A percentile compares a stretch with the other conserved stretches of the same genome.
These are phyloP conservation scores for Suillus weaverae DNA, from an alignment of 768 basidiomycete genomes.

Conservation along the genomic window DNA sequence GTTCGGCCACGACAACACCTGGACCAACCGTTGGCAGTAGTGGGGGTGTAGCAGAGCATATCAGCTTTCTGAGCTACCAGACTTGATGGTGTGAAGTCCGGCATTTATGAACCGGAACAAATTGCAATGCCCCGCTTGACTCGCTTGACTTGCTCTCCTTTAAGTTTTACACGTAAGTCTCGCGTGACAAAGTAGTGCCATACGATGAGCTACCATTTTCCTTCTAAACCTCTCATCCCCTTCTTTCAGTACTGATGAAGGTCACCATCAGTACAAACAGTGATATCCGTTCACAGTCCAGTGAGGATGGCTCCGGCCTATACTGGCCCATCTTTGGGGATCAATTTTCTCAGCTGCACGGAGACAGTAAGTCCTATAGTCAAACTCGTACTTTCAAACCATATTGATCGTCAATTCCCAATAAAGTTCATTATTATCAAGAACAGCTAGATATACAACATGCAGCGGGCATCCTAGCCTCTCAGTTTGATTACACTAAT, in stretches of 20 bases:
- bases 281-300: conserved; percentile 66
- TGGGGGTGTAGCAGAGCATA: too few relatives aligned
- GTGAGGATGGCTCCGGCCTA: conserved; percentile 74
- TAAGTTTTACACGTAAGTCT: conserved; percentile 25
- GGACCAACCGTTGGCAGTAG: too few relatives aligned
- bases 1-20: too few relatives aligned
- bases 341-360: conserved; percentile 45
- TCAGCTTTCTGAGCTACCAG: too few relatives aligned
- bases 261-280: conserved; percentile 51
- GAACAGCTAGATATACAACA: conserved; percentile 47
- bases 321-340: conserved; percentile 68
- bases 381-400: conserved; percentile 47
- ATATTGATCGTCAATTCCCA: conserved; percentile 36
- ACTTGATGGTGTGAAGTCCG: too few relatives aligned
- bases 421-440: conserved; percentile 71
- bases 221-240: conserved; percentile 20
- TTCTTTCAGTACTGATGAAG: conserved; percentile 45
- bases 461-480: conserved; percentile 47
- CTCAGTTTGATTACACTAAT: conserved; percentile 50
- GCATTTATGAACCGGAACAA: too few relatives aligned
- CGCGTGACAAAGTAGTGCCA: conserved; percentile 42
- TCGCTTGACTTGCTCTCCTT: too few relatives aligned
- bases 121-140: too few relatives aligned
- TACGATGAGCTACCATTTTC: conserved; percentile 25
- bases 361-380: conserved; percentile 51